Base-by-base conservation (phyloP, 179 eudicot genomes). In the Heliamphora pulchella region DNA sequence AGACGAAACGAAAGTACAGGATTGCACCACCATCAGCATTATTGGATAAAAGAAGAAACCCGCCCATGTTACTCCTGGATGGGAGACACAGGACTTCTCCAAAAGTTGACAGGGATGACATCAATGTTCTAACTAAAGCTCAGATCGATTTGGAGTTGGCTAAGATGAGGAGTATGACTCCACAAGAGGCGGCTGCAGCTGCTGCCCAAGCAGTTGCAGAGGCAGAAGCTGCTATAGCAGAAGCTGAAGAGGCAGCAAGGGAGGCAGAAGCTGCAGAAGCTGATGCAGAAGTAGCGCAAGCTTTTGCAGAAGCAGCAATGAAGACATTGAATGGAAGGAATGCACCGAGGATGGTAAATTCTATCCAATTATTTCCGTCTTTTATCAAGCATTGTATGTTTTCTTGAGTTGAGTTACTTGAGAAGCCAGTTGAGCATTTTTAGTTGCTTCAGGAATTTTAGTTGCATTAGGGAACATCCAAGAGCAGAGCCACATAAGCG, bases 221-320 rank as follows among this genome's bases (percentile, higher is more conserved):
- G 87, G 97, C 97, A 31, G 97, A 93, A 84, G 87, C 91, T 71
- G 94, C 96, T 54, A 89, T 91, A 77, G 93, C 91, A 58, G 96
- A 89, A 82, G 97, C 97, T 50, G 93, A 91, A 86, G 96, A 93
- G 78, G 97, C 97, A 15, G 91, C 89, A 50, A 86, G 90, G 84
- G 97, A 93, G 81, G 97, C 96, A 5, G 97, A 93, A 80, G 96
- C 91, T 75, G 97, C 97, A 0, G 96, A 94, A 81, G 97, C 96
- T 68, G 97, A 91, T 85, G 98, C 97, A 46, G 93, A 90, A 81
- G 97, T 94, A 8, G 94, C 94, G 13, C 92, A 91, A 83, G 94
- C 94, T 80, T 92, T 90, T 87, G 97, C 94, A 62, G 93, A 90
- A 57, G 94, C 92, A n/a, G 97, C 98, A 48, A 81, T 87, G 81